Conservation (phyloP, 257 asterid species). For the Solanum peruvianum region DNA sequence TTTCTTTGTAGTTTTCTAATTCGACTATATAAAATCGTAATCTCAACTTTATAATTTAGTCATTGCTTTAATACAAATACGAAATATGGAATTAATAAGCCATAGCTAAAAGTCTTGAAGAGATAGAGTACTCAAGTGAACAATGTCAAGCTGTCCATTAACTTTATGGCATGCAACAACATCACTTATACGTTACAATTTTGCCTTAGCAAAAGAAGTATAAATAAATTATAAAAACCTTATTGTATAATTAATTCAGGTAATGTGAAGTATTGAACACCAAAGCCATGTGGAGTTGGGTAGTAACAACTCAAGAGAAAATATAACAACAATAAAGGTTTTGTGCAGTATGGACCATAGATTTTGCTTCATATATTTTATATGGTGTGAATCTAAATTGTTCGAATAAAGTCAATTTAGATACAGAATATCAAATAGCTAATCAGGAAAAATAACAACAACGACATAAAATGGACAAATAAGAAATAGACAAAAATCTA, state of each 20-base stretch:
- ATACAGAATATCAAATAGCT: fast-evolving
- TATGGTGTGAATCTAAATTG: fast-evolving
- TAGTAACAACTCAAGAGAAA: background rate
- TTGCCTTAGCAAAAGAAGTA: background rate
- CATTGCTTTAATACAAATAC: too few relatives aligned
- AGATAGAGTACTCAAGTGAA: slow-evolving; percentile 6
- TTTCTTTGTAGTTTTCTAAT: too few relatives aligned
- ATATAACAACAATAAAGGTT: background rate
- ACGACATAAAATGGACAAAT: background rate
- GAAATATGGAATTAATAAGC: too few relatives aligned
- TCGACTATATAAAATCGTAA: too few relatives aligned
- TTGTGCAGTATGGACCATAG: background rate
- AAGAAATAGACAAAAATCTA: background rate
- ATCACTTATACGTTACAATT: slow-evolving; percentile 4
- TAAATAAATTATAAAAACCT: background rate
- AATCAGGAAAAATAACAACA: background rate
- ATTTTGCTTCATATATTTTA: background rate
- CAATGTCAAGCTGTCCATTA: slow-evolving; percentile 9
- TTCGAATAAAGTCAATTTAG: background rate
- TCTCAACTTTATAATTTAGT: too few relatives aligned
- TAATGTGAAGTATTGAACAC: background rate
- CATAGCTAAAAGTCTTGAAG: background rate
- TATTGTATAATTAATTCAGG: background rate
- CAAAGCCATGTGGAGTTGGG: slow-evolving; percentile 10
- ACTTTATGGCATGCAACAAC: slow-evolving; percentile 17